Conservation (phyloP, 345 rosid species). For the Dipteronia dyeriana region DNA sequence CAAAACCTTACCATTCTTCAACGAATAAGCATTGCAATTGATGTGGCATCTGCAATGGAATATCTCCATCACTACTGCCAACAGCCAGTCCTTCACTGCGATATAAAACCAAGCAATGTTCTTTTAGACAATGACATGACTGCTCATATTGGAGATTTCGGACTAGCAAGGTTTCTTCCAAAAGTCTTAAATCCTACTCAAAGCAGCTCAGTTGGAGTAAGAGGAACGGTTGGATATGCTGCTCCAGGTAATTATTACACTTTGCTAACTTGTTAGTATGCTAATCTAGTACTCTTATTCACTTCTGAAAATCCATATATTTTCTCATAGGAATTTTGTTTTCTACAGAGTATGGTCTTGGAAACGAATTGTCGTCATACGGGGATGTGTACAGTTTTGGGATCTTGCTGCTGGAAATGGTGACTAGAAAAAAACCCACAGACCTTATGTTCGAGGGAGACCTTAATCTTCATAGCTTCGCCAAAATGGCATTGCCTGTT, state of each 20-base stretch:
- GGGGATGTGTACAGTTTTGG: not conserved
- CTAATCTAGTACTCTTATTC: not conserved
- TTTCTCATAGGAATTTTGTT: not conserved
- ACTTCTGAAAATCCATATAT: not conserved
- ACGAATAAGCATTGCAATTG: conserved; percentile 12
- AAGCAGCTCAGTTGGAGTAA: not conserved
- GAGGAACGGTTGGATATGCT: conserved; percentile 18
- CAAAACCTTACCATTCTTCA: not conserved
- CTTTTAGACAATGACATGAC: conserved; percentile 18
- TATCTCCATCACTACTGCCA: conserved; percentile 4
- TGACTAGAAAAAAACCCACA: not conserved
- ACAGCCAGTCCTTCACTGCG: not conserved
- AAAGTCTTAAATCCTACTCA: not conserved
- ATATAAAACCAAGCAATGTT: conserved; percentile 23
- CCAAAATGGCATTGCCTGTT: not conserved
- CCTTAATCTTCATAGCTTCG: not conserved
- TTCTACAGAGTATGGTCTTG: conserved; percentile 28
- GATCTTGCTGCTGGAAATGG: not conserved
- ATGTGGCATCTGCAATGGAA: conserved; percentile 1
- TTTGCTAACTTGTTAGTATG: no score
- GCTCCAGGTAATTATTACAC: conserved; percentile 9
- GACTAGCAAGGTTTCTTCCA: conserved; percentile 15
- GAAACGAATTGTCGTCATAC: not conserved
- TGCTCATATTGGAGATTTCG: conserved; percentile 22
- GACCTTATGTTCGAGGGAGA: not conserved